These are phyloP conservation scores for Agapanthus africanus DNA, from an alignment of 106 monocot genomes.

Conservation along the genomic window DNA sequence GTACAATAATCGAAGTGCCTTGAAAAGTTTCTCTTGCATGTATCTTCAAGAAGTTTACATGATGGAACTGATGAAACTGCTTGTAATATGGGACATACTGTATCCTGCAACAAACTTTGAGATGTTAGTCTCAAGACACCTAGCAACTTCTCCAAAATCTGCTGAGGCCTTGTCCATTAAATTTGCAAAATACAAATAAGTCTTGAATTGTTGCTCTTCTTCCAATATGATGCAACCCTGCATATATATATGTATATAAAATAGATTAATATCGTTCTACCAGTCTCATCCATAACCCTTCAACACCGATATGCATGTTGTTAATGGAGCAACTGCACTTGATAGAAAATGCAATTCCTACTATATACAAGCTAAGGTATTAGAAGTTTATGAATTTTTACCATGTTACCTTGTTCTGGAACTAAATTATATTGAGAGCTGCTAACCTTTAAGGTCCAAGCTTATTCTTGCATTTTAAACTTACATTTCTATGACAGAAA, in stretches of 20 bases:
- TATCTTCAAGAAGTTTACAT: constrained; percentile 80
- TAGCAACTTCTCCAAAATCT: constrained; percentile 56
- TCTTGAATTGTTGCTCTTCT: constrained; percentile 32
- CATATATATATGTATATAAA: constrained; percentile 50
- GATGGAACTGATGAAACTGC: constrained; percentile 70
- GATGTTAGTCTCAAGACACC: constrained; percentile 35
- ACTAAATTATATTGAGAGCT: neutral
- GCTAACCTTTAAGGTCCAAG: neutral
- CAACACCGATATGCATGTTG: constrained; percentile 12
- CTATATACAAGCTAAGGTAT: too few species aligned
- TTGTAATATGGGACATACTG: constrained; percentile 59
- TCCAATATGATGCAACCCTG: constrained; percentile 40
- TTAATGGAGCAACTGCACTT: neutral
- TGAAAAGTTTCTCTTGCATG: constrained; percentile 68
- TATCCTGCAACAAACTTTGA: constrained; percentile 81
- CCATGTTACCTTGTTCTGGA: neutral
- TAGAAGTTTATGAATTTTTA: neutral
- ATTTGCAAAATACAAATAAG: constrained; percentile 48
- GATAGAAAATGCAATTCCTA: neutral
- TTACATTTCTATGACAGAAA: neutral
- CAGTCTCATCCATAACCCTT: constrained; percentile 12
- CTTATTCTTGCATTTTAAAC: neutral
- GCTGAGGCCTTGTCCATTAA: constrained; percentile 49
- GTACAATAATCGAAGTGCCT: constrained; percentile 98
- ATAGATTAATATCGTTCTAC: constrained; percentile 40